Evolutionary conservation across 2,329 filamentous ascomycete species (phyloP), one percentile per base, ranked within the genome.

Genomic region (Fusarium tanahbumbuense): DNA sequence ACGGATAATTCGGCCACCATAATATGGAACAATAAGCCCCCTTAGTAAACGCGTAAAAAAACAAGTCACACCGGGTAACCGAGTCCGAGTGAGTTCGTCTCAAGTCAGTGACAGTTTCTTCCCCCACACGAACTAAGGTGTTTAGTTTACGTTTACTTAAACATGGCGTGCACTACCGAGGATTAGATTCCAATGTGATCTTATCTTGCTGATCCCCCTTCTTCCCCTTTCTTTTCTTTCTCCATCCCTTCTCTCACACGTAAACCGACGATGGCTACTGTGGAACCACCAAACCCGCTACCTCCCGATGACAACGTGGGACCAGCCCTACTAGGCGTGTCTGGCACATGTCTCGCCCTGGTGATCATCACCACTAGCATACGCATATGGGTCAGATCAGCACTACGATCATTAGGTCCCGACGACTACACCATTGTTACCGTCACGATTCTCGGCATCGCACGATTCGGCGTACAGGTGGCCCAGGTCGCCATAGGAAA

Each of bases 341-440:
- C 79, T 11, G 73, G 74, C 23, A 67, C 75, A n/a, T 72, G 81
- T 47, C 73, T 79, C 20, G 60, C 70, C 28, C 71, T 81, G 27
- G 74, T 77, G 44, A 61, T 79, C 60, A 55, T 76, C 63, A 79
- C 79, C 6, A 80, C 78, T 16, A 45, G 56, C 20, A 56, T 81
- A 9, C 76, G 79, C 30, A 56, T 79, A 11, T 79, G 74, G 64
- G 78, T 78, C 10, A 73, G 79, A 10, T 71, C 63, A 15, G 60
- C 62, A 20, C 72, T 76, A n/a, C 75, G 72, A 20, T 75, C 70
- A 5, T 40, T 79, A 7, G 77, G 78, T 34, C 78, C 76, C 78
- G 81, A 83, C 68, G 81, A 83, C 66, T 78, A 78, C 45, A 76
- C 77, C 23, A 81, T 81, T 47, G 42, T 67, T n/a, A 23, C 75